A percentile compares a stretch with the other conserved stretches of the same genome.
phyloP scores from a whole-genome alignment of 192 early-diverging fungal species.

The Rhizoclosmatium sp. region DNA sequence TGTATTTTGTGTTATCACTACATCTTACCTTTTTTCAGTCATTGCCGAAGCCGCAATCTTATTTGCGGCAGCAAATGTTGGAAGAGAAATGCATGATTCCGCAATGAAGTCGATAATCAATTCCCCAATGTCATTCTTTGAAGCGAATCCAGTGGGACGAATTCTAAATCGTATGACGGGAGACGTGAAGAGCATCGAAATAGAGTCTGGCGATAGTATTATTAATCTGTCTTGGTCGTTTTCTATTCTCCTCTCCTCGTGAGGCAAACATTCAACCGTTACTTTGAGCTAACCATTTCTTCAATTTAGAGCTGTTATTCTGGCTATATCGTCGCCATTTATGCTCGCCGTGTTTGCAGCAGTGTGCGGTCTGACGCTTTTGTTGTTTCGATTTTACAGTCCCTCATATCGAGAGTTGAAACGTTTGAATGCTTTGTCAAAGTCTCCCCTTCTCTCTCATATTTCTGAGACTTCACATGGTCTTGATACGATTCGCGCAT shows the following conservation, averaged over 20 bases:
- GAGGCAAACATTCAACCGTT: neutral
- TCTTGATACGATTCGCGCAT: conserved; percentile 39
- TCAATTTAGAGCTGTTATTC: conserved; percentile 52
- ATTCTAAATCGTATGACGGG: conserved; percentile 80
- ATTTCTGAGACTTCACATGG: conserved; percentile 48
- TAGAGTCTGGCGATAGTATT: conserved; percentile 2
- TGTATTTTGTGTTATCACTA: neutral
- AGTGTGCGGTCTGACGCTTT: too few species aligned
- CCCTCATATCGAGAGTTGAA: conserved; percentile 43
- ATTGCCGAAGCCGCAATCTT: neutral
- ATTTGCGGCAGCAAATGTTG: conserved; percentile 20
- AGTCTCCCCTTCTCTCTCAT: conserved; percentile 45
- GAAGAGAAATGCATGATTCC: conserved; percentile 40
- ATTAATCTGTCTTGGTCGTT: neutral
- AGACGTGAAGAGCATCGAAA: neutral
- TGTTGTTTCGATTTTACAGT: conserved; percentile 38
- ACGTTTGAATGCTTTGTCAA: conserved; percentile 37
- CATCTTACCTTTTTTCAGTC: neutral
- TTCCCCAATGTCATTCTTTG: conserved; percentile 65
- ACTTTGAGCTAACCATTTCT: conserved; percentile 33
- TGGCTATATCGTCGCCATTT: neutral
- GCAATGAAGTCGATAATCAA: conserved; percentile 40
- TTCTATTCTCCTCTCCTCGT: neutral
- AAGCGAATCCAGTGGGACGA: conserved; percentile 64
- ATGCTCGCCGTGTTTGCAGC: neutral